phyloP scores from a whole-genome alignment of 768 basidiomycete genomes.

The Tylopilus sp. region DNA sequence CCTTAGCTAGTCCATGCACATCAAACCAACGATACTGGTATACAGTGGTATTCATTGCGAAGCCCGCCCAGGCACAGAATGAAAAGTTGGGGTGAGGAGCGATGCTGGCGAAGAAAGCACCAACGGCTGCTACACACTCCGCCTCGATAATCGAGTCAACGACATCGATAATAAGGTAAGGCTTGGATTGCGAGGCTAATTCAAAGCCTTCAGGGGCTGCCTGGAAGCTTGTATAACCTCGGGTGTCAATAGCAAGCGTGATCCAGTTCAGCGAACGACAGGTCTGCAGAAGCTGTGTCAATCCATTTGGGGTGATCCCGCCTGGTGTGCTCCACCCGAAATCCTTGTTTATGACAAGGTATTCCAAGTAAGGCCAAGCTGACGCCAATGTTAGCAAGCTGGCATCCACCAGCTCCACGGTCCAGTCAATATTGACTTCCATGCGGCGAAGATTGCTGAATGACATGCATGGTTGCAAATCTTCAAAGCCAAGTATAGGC shows the following conservation, averaged over 20 bases:
- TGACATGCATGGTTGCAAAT: not conserved
- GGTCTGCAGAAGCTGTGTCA: not conserved
- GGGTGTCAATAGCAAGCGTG: not conserved
- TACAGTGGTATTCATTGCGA: too few relatives aligned
- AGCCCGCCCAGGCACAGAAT: not conserved
- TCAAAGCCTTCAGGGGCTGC: not conserved
- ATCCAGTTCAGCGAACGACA: not conserved
- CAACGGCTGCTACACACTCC: not conserved
- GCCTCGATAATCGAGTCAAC: not conserved
- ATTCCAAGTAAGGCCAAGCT: conserved; percentile 6
- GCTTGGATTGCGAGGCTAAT: not conserved
- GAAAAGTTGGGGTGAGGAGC: not conserved
- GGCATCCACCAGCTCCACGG: not conserved
- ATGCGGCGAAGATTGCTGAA: conserved; percentile 1
- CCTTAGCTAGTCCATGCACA: not conserved
- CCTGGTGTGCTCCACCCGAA: conserved; percentile 5
- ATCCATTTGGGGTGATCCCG: not conserved
- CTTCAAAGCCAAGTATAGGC: not conserved
- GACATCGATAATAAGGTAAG: not conserved
- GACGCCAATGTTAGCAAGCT: not conserved
- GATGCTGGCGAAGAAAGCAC: not conserved
- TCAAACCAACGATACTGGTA: not conserved
- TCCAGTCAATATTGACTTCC: not conserved
- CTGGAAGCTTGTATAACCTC: not conserved
- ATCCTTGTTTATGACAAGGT: not conserved